Evolutionary conservation across 2,329 filamentous ascomycete species (phyloP), one percentile per base, ranked within the genome.

Genomic region (Claviceps sp.): DNA sequence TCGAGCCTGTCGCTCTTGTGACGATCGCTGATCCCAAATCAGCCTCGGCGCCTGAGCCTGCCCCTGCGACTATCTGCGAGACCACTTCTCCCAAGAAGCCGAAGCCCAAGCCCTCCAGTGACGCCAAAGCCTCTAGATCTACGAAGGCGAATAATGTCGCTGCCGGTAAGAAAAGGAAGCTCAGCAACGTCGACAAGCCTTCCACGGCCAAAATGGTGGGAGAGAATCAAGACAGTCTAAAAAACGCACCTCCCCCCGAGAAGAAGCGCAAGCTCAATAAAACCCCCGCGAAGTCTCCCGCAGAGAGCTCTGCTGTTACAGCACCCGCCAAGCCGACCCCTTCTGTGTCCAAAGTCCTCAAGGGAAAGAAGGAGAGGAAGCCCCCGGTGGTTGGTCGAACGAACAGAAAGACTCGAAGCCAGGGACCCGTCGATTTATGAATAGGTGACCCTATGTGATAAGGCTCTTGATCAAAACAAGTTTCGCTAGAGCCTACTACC

Each of bases 231-330:
- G 52, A 41, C 7, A 19, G 47, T 26, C 16, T 45, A 16, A 19
- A 19, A 24, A 26, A 44, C 17, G 14, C 44, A 8, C n/a, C 26
- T 10, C 62, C 62, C 3, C 54, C 59, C 1, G 65, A 66, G 44
- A 73, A 73, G 60, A 73, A 73, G 56, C 62, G 64, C 50, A 72
- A 69, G 57, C 62, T 67, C 6, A 65, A 68, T 43, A 65, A 68
- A 1, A 10, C 44, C 8, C 8, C 14, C 16, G 34, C 24, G 34
- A 22, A 44, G 16, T n/a, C 40, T 16, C 2, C 17, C 13, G 24
- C 34, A 8, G 19, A 42, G 17, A 16, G 19, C 16, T 13, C 50
- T 40, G 47, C 30, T 42, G 5, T 19, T 19, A 22, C 34, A 17
- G 22, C 48, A 34, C 16, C 16, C 7, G 7, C 22, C 13, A 14